A percentile compares a stretch with the other conserved stretches of the same genome.
Evolutionary conservation across 768 basidiomycete species (phyloP).

Genomic region (Lactifluus pinguis): DNA sequence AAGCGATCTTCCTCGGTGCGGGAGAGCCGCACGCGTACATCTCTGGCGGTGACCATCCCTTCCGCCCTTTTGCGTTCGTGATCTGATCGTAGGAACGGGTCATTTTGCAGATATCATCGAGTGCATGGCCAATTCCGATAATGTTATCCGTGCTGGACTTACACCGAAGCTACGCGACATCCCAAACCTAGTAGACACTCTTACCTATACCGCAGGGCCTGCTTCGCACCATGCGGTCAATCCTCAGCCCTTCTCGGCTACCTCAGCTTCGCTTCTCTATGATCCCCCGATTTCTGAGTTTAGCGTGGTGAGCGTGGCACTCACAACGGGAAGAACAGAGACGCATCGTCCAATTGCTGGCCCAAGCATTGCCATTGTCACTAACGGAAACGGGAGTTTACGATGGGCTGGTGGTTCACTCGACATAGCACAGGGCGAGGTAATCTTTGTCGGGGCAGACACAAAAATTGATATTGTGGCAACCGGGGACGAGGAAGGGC

Average conservation of each 20-base stretch:
- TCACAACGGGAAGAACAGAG: constrained; percentile 40
- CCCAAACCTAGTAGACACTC: constrained; percentile 73
- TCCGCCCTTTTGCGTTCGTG: not conserved
- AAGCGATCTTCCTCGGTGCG: constrained; percentile 92
- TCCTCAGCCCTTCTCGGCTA: constrained; percentile 39
- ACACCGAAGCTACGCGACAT: constrained; percentile 96
- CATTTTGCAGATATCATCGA: constrained; percentile 78
- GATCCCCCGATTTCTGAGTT: constrained; percentile 94
- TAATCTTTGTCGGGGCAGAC: constrained; percentile 75
- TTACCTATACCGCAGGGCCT: constrained; percentile 74
- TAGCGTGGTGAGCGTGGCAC: constrained; percentile 60
- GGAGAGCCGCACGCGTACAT: constrained; percentile 97
- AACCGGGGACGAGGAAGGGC: constrained; percentile 23
- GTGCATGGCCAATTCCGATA: constrained; percentile 98
- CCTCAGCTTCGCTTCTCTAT: constrained; percentile 47
- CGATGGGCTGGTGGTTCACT: constrained; percentile 37
- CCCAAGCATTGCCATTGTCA: constrained; percentile 78
- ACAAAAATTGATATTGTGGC: constrained; percentile 40
- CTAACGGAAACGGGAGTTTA: constrained; percentile 53
- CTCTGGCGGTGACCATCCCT: constrained; percentile 59
- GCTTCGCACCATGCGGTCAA: constrained; percentile 61
- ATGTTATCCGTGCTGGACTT: constrained; percentile 96
- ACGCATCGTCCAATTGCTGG: constrained; percentile 60
- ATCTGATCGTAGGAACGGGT: not conserved
- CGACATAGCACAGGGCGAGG: constrained; percentile 53